Evolutionary conservation across 1,284 basidiomycete genomes (phyloP).

Genomic region (Ustilago trichophora): DNA sequence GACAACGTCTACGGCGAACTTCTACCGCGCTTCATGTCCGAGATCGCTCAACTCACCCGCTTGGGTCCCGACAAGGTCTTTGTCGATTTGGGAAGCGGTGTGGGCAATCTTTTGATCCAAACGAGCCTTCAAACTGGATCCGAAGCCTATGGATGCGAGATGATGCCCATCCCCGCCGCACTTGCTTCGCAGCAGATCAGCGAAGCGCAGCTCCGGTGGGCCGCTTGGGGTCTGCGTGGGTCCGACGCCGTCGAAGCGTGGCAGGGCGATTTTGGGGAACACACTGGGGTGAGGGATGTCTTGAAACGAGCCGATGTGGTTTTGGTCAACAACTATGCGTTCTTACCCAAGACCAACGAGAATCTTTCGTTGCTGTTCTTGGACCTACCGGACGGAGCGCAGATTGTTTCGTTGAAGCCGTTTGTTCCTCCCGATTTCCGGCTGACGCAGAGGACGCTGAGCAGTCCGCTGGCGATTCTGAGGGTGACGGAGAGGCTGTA

Average conservation of each 20-base stretch:
- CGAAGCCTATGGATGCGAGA: constrained; percentile 70
- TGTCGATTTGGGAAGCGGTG: constrained; percentile 72
- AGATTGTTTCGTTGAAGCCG: constrained; percentile 71
- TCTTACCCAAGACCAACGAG: constrained; percentile 70
- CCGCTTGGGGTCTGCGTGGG: constrained; percentile 69
- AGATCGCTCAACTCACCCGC: constrained; percentile 65
- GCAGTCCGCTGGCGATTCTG: constrained; percentile 60
- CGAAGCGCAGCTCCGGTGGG: constrained; percentile 69
- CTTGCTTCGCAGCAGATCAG: constrained; percentile 69
- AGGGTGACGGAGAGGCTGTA: constrained; percentile 57
- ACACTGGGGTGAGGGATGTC: constrained; percentile 62
- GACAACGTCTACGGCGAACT: constrained; percentile 68
- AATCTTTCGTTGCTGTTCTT: constrained; percentile 71
- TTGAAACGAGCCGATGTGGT: constrained; percentile 70
- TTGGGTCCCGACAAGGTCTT: constrained; percentile 66
- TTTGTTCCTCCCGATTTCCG: constrained; percentile 70
- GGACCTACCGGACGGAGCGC: constrained; percentile 70
- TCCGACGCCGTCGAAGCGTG: constrained; percentile 67
- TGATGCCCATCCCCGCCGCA: constrained; percentile 69
- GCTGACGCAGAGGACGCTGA: constrained; percentile 68
- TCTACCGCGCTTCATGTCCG: constrained; percentile 67
- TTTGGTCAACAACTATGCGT: constrained; percentile 71
- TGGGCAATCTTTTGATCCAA: constrained; percentile 72
- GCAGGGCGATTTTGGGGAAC: constrained; percentile 70
- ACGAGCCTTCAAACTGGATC: constrained; percentile 71